Base-by-base conservation (phyloP, 140 eudicot species). In the Erigeron philadelphicus region DNA sequence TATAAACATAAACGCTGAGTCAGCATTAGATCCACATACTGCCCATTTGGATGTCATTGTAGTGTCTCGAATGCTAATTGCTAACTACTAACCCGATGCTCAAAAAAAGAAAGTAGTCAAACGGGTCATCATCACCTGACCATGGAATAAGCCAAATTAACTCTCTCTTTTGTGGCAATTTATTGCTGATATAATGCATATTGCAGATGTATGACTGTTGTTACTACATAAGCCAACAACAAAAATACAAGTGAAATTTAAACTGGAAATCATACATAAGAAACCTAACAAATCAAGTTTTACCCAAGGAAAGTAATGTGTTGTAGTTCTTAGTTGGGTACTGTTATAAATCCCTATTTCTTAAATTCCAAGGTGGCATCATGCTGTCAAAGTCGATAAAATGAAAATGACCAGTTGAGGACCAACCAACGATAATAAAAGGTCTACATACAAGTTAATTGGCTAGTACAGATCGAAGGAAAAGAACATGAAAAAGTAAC, bases 341-440 rank as follows among this genome's bases (percentile, higher is more conserved):
- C 90, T 42, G 96, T 88, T 21, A 90, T 72, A 70, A 90, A 90
- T 50, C 97, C 96, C 76, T 75, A 81, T 72, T 61, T 82, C 66
- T 77, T 76, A 73, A 90, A 96, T 85, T 85, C 96, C 90, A 88
- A 61, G 45, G 96, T 88, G 61, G 96, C 97, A 82, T 88, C 95
- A 82, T 88, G 85, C 97, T 90, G 87, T 79, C 75, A 69, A 60
- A 25, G 48, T 59, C 15, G 49, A 66, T 50, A 15, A 4, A 68
- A 9, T 6, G 35, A 57, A 25, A 3, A 71, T 64, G 7, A 55
- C 23, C 23, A 57, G 45, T 57, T 11, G 42, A 21, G 8, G 40
- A 61, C 12, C 38, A 65, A 31, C 13, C 53, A 23, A 59, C 38
- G 19, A 61, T 43, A 72, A 66, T 43, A 53, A n/a, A 40, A 19